These are phyloP conservation scores for Onygenales sp. DNA, from an alignment of 2,329 filamentous ascomycete species.

Conservation along the genomic window DNA sequence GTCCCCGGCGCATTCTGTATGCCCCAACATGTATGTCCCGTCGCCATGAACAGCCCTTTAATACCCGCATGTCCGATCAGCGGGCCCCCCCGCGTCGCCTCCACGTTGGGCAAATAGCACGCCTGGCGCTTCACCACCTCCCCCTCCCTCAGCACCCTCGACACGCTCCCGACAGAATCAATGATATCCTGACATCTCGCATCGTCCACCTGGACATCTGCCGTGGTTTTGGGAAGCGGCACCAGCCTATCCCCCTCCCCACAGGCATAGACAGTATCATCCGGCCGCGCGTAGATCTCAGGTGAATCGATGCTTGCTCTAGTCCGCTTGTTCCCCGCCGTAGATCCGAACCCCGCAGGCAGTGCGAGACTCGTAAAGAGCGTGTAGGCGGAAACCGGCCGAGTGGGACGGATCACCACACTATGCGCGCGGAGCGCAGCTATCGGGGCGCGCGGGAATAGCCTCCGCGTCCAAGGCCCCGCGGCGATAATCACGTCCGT, in stretches of 20 bases:
- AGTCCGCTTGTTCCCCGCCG: constrained; percentile 42
- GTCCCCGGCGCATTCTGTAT: constrained; percentile 93
- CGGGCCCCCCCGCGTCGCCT: constrained; percentile 51
- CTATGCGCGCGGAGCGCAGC: constrained; percentile 53
- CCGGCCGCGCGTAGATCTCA: constrained; percentile 87
- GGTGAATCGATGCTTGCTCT: constrained; percentile 58
- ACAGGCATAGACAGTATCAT: constrained; percentile 86
- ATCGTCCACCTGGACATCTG: constrained; percentile 66
- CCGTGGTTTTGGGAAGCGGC: constrained; percentile 65
- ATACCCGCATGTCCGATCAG: constrained; percentile 67
- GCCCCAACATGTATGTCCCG: constrained; percentile 95
- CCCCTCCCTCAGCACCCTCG: constrained; percentile 53
- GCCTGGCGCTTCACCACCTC: constrained; percentile 70
- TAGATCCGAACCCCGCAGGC: constrained; percentile 49
- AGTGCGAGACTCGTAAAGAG: constrained; percentile 76
- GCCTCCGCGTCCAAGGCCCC: constrained; percentile 50
- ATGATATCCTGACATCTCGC: constrained; percentile 74
- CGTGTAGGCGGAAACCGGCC: constrained; percentile 40
- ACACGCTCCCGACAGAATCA: constrained; percentile 57
- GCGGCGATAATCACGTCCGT: constrained; percentile 53
- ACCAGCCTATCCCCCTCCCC: constrained; percentile 73
- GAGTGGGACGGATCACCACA: constrained; percentile 49
- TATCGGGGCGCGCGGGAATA: constrained; percentile 50
- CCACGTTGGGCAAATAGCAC: constrained; percentile 81
- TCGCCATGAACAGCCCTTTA: constrained; percentile 67